phyloP scores from a whole-genome alignment of 208 protist genomes.

The Sergeia podlipaevii region DNA sequence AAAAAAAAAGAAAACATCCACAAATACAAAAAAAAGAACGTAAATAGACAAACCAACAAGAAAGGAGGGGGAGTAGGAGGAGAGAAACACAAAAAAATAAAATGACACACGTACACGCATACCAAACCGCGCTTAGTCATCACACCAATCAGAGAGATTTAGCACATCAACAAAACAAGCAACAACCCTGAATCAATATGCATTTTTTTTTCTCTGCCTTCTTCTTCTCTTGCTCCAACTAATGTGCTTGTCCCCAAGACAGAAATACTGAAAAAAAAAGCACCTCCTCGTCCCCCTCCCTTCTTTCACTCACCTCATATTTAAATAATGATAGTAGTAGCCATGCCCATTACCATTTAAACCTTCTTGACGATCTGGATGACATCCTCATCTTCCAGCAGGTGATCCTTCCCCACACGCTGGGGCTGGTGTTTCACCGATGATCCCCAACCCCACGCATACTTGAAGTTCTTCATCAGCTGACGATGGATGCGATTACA shows the following conservation, averaged over 20 bases:
- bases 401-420: constrained; percentile 96
- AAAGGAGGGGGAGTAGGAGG: background rate
- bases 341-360: constrained; percentile 22
- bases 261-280: constrained; percentile 16
- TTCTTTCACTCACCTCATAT: constrained; percentile 8
- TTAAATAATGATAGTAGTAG: constrained; percentile 2
- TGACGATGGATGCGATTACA: constrained; percentile 97
- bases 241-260: constrained; percentile 4
- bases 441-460: constrained; percentile 98
- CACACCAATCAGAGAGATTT: constrained; percentile 1
- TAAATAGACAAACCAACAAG: background rate
- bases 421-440: constrained; percentile 98
- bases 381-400: constrained; percentile 98
- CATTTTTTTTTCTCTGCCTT: constrained; percentile 11
- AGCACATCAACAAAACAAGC: background rate
- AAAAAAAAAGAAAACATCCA: constrained; percentile 5
- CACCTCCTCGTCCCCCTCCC: background rate
- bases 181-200: background rate
- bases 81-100: background rate
- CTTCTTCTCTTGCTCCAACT: background rate
- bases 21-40: background rate
- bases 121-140: background rate
- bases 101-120: constrained; percentile 1
- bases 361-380: constrained; percentile 98
- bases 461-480: constrained; percentile 97